Conservation (phyloP, 2,329 filamentous ascomycete genomes). For the Claviceps sp. region DNA sequence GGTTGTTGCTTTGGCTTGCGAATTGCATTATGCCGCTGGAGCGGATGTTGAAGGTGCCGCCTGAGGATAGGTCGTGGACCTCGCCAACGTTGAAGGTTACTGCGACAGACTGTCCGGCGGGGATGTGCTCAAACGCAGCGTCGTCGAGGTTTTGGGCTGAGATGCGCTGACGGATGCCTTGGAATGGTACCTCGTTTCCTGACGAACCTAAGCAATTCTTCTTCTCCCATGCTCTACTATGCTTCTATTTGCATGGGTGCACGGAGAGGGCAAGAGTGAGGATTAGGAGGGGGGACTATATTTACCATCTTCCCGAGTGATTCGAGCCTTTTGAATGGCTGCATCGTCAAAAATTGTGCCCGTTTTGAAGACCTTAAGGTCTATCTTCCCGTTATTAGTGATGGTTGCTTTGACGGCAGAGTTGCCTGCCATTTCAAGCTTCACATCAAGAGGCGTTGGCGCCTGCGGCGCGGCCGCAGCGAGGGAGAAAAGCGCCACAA, state of each 20-base stretch:
- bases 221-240: not conserved
- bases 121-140: constrained; percentile 36
- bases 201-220: not conserved
- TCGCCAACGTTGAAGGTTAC: constrained; percentile 40
- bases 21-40: constrained; percentile 43
- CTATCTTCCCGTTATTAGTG: constrained; percentile 36
- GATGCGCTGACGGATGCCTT: constrained; percentile 26
- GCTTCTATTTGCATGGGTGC: not conserved
- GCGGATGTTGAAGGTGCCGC: constrained; percentile 42
- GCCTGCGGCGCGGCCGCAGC: constrained; percentile 2
- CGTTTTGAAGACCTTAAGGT: constrained; percentile 36
- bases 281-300: constrained; percentile 2
- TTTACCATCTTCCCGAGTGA: constrained; percentile 18
- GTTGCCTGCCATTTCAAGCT: constrained; percentile 35
- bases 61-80: constrained; percentile 35
- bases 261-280: not conserved
- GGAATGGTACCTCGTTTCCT: constrained; percentile 31
- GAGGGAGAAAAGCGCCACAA: not conserved
- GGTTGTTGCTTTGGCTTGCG: constrained; percentile 34
- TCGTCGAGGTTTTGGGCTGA: constrained; percentile 23
- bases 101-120: constrained; percentile 34
- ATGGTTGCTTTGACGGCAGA: constrained; percentile 38
- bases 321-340: constrained; percentile 37
- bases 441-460: constrained; percentile 25
- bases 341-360: constrained; percentile 38